Base-by-base conservation (phyloP, 1,284 basidiomycete genomes). In the Apiotrichum gracile region DNA sequence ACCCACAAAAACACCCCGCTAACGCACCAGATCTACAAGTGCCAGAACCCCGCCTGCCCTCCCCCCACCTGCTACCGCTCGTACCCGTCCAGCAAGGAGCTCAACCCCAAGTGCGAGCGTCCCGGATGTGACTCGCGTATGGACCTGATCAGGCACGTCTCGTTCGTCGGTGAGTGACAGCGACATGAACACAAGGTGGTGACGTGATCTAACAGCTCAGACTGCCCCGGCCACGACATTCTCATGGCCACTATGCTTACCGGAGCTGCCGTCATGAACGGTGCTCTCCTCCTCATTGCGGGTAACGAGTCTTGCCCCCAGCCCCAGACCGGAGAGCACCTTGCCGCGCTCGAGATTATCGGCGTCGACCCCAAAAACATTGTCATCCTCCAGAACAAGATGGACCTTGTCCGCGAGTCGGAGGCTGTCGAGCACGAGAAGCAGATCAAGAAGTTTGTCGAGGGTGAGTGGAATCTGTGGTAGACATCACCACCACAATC, bases 191-290 rank as follows among this genome's bases (percentile, higher is more conserved):
- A n/a, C n/a, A n/a, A n/a, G n/a, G n/a, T n/a, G n/a, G n/a, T 2
- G 3, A 31, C 19, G n/a, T 22, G 37, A n/a, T 21, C 33, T 21
- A 33, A 31, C 9, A 4, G n/a, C n/a, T n/a, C n/a, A n/a, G 39
- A 48, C 49, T 40, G 90, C 72, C 90, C 90, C 2, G 91, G 90
- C 62, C 90, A 93, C 82, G 90, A 93, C 70, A 82, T 82, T 77
- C 75, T 98, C 75, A 98, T 98, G 94, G 94, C 94, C 55, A 98
- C 94, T 64, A 98, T 98, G 96, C 81, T 98, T 67, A 97, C 97
- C 82, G 94, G 94, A 77, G 94, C 94, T 38, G 96, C 96, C 24
- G 94, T 98, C 80, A 93, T 98, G 94, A 93, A 97, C 77, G 94
- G 94, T 56, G 94, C 94, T 17, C 79, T 98, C 1, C 82, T 98